Evolutionary conservation across 805 yeast genomes (phyloP).

Genomic region (Phaffomyces thermotolerans): DNA sequence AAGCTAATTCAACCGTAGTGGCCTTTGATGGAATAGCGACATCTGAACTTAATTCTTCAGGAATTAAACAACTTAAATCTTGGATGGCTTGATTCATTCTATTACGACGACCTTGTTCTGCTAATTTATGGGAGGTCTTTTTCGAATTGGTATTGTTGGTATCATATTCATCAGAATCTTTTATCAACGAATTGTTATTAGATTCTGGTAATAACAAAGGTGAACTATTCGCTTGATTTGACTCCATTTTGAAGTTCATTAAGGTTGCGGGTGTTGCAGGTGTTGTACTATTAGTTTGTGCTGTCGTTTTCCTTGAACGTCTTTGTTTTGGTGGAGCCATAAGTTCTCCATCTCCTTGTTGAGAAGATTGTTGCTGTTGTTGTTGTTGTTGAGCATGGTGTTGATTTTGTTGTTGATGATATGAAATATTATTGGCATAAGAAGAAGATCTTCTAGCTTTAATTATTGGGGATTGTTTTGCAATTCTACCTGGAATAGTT

Average conservation of each 20-base stretch:
- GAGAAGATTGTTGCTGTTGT: slow-evolving; percentile 13
- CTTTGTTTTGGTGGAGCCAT: slow-evolving; percentile 22
- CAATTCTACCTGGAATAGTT: slow-evolving; percentile 24
- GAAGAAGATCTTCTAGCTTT: slow-evolving; percentile 24
- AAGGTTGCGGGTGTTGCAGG: slow-evolving; percentile 24
- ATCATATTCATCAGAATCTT: slow-evolving; percentile 7
- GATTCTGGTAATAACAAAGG: slow-evolving; percentile 18
- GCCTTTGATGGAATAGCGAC: slow-evolving; percentile 79
- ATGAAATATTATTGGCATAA: slow-evolving; percentile 10
- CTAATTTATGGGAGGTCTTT: slow-evolving; percentile 64
- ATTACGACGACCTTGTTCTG: slow-evolving; percentile 94
- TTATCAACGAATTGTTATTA: slow-evolving; percentile 3
- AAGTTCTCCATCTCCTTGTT: slow-evolving; percentile 3
- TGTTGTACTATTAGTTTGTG: slow-evolving; percentile 9
- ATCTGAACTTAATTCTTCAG: slow-evolving; percentile 46
- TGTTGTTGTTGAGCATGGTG: not conserved
- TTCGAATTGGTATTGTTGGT: slow-evolving; percentile 10
- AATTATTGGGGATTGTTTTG: slow-evolving; percentile 33
- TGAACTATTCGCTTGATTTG: slow-evolving; percentile 8
- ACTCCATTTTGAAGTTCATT: slow-evolving; percentile 18
- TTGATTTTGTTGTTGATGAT: slow-evolving; percentile 14
- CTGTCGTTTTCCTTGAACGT: slow-evolving; percentile 16
- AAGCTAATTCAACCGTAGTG: slow-evolving; percentile 88
- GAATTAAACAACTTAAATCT: slow-evolving; percentile 63
- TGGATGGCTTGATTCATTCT: slow-evolving; percentile 83